Evolutionary conservation across 805 yeast genomes (phyloP).

Genomic region (Candida endomychidarum): DNA sequence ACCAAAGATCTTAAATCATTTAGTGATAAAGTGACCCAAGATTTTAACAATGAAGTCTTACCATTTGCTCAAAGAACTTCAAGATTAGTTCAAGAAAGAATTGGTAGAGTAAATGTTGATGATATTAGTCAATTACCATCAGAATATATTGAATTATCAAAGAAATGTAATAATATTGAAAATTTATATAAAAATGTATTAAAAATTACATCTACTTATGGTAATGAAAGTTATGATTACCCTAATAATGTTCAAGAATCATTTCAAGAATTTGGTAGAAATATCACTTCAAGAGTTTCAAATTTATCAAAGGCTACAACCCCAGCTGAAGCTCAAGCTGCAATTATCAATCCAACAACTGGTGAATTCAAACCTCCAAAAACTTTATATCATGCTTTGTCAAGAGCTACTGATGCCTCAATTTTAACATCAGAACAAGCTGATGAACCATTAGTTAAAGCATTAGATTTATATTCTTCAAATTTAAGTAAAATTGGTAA

Average conservation of each 20-base stretch:
- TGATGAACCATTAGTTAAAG: conserved; percentile 55
- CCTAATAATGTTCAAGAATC: conserved; percentile 76
- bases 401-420: conserved; percentile 68
- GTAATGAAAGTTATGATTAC: conserved; percentile 78
- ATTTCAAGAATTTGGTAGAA: conserved; percentile 69
- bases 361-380: conserved; percentile 62
- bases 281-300: conserved; percentile 60
- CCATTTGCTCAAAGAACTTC: conserved; percentile 81
- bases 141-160: conserved; percentile 60
- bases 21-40: conserved; percentile 47
- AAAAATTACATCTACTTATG: conserved; percentile 53
- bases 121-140: conserved; percentile 79
- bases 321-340: conserved; percentile 82
- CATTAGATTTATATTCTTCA: conserved; percentile 64
- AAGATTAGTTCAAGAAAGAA: conserved; percentile 72
- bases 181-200: conserved; percentile 42
- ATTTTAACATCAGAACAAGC: conserved; percentile 40
- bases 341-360: conserved; percentile 44
- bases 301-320: conserved; percentile 70
- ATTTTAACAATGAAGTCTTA: conserved; percentile 52
- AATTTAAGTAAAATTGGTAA: conserved; percentile 76
- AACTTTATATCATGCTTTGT: conserved; percentile 78
- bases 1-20: conserved; percentile 42
- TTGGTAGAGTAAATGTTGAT: conserved; percentile 66
- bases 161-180: conserved; percentile 41